Conservation (phyloP, 129 eudicot genomes). For the Centaurea solstitialis region DNA sequence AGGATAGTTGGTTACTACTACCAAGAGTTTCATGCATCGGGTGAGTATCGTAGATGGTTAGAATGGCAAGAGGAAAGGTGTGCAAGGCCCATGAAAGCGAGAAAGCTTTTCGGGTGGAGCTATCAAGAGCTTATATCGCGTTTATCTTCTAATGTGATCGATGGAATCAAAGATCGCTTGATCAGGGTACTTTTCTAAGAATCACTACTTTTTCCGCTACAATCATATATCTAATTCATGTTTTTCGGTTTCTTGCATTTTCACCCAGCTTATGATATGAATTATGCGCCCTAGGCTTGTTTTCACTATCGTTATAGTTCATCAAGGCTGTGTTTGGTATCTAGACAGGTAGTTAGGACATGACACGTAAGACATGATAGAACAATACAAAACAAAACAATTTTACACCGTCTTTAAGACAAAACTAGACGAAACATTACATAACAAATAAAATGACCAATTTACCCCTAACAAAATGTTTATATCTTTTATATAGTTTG, state of each 20-base stretch:
- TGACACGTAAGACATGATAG: too few relatives aligned
- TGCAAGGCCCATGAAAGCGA: slow-evolving; percentile 26
- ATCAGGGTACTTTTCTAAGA: slow-evolving; percentile 30
- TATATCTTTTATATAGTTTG: too few relatives aligned
- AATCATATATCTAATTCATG: neutral
- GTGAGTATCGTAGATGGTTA: slow-evolving; percentile 29
- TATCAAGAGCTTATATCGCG: slow-evolving; percentile 37
- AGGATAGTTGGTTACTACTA: slow-evolving; percentile 28
- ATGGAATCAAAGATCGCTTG: slow-evolving; percentile 27
- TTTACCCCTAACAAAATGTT: too few relatives aligned
- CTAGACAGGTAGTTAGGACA: too few relatives aligned
- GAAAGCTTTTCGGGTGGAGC: slow-evolving; percentile 39
- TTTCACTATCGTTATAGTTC: too few relatives aligned
- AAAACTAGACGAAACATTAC: too few relatives aligned
- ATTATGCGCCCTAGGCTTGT: too few relatives aligned
- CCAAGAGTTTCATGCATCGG: slow-evolving; percentile 32
- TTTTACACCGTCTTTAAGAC: too few relatives aligned
- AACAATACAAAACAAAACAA: too few relatives aligned
- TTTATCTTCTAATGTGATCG: slow-evolving; percentile 24
- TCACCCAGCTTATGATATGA: neutral
- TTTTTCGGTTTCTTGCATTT: neutral
- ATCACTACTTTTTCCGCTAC: neutral
- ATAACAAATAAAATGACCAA: too few relatives aligned
- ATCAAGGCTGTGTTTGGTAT: too few relatives aligned
- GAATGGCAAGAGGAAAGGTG: slow-evolving; percentile 33